Base-by-base conservation (phyloP, 306 rosid genomes). In the Cyclanthera cordifolia region DNA sequence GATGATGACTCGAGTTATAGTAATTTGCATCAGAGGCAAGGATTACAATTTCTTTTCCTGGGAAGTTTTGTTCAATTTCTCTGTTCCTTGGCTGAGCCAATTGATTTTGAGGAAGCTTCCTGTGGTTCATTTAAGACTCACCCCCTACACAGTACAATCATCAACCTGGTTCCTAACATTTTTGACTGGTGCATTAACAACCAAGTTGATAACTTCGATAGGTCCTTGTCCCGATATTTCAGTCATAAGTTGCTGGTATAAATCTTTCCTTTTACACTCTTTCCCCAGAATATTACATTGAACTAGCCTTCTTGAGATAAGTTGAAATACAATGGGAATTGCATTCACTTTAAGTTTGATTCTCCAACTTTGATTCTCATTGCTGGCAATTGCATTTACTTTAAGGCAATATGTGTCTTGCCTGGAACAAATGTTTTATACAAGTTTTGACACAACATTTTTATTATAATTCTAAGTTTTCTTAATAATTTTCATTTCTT, bases 201-300 rank as follows among this genome's bases (percentile, higher is more conserved):
- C 85, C 82, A 69, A 73, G 88, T 74, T 64, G 82, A 69, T 73
- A 25, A 48, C 17, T 53, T 34, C 7, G 73, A 80, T 71, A 72
- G 24, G 49, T 53, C 77, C 77, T 73, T 84, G 75, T 39, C 78
- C 77, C 87, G 83, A 64, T 93, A 89, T 85, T 74, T 89, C 47
- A 86, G 85, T 79, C 91, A 87, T 82, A 93, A 92, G 85, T 78
- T 87, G 70, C 79, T 93, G 95, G 98, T 93, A 84, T 41, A 80
- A 27, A 71, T 78, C 69, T 63, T 2, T 79, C 45, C 50, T 27
- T 76, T 32, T 13, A 55, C 61, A 69, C 81, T 57, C 63, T 64
- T 21, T 17, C 5, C 60, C 63, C 28, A 1, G n/a, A 17, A 46
- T 2, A 24, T 24, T 66, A 45, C 23, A 9, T 13, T 66, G 16